Base-by-base conservation (phyloP, 768 basidiomycete genomes). In the Amyloporia xantha region DNA sequence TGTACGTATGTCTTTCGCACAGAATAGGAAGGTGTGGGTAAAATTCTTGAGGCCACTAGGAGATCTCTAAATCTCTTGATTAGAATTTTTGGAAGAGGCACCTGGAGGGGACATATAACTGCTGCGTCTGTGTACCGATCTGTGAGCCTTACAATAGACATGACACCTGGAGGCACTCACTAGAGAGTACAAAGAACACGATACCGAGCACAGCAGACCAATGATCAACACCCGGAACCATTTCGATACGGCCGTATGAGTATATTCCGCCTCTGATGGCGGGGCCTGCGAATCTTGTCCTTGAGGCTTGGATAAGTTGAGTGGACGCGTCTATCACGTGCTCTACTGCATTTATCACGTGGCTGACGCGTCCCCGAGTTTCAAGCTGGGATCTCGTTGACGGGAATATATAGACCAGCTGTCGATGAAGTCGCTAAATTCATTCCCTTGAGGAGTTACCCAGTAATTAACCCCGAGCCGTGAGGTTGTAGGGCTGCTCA, bases 111-210 rank as follows among this genome's bases (percentile, higher is more conserved):
- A 20, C 57, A 54, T 5, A 63, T 56, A 26, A 62, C 62, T 2
- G 55, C 57, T 10, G 59, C 5, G 47, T 65, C 63, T 65, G 47
- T 26, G 24, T n/a, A 44, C n/a, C n/a, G 17, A 50, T 38, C 10
- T 6, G 20, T 44, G 19, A 10, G 37, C 1, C 24, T n/a, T 2
- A 37, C n/a, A 40, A 37, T 11, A 37, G 28, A 21, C 12, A 33
- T 13, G 12, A 20, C 6, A 13, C 3, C 20, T 12, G 26, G 10
- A 23, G 42, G 5, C 28, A 51, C 60, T 21, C 30, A 64, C 62
- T 65, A 9, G 64, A 58, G 1, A 63, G 26, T 25, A 62, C 42
- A 47, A 65, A 65, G 17, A 65, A 41, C 19, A 63, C 40, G 2
- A 65, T 41, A 10, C 54, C 54, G 15, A 63, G 48, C 9, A 65